A percentile compares a stretch with the other conserved stretches of the same genome.
Conservation (phyloP, 1,284 basidiomycete genomes). For the Ganoderma leucocontextum region DNA sequence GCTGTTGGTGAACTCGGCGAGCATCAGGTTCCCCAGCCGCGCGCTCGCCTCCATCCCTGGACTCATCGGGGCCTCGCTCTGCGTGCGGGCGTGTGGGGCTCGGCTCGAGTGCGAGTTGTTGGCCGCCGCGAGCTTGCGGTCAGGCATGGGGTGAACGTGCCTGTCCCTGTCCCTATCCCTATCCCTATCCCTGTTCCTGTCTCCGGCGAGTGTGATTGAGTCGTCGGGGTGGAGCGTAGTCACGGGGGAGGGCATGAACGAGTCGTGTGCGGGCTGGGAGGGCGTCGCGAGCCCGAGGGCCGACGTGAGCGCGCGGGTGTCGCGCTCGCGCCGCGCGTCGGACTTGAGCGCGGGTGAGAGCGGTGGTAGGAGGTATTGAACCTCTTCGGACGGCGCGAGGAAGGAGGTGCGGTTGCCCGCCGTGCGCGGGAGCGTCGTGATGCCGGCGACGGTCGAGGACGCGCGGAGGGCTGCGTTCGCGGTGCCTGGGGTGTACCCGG, state of each 20-base stretch:
- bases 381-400: slow-evolving; percentile 43
- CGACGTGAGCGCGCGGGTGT: slow-evolving; percentile 60
- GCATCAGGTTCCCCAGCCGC: slow-evolving; percentile 66
- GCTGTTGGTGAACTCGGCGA: slow-evolving; percentile 58
- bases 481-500: slow-evolving; percentile 58
- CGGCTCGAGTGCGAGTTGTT: neutral
- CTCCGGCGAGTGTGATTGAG: slow-evolving; percentile 67
- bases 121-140: neutral
- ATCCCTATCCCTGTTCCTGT: slow-evolving; percentile 36
- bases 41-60: slow-evolving; percentile 51
- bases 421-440: slow-evolving; percentile 23
- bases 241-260: slow-evolving; percentile 47
- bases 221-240: slow-evolving; percentile 75
- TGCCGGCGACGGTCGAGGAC: slow-evolving; percentile 37
- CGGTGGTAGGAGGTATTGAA: slow-evolving; percentile 39
- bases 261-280: slow-evolving; percentile 44
- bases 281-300: slow-evolving; percentile 58
- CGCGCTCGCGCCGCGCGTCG: slow-evolving; percentile 54
- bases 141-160: neutral
- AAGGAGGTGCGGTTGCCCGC: slow-evolving; percentile 27
- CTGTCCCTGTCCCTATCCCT: neutral
- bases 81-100: slow-evolving; percentile 25
- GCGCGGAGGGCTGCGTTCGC: slow-evolving; percentile 61
- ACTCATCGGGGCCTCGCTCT: slow-evolving; percentile 40
- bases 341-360: slow-evolving; percentile 49